Base-by-base conservation (phyloP, 1,284 basidiomycete species). In the Pisolithus thermaeus region DNA sequence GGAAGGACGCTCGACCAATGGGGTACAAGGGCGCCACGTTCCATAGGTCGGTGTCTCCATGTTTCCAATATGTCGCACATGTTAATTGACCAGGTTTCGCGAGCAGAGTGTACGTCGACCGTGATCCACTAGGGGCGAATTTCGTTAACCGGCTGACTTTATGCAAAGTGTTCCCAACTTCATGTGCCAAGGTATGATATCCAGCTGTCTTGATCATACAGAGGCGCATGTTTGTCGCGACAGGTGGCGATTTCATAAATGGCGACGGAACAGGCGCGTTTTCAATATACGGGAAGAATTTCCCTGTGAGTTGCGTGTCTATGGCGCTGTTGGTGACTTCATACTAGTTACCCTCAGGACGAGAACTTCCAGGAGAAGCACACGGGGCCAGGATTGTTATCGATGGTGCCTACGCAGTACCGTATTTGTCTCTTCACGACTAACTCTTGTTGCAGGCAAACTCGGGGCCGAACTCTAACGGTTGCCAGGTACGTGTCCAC, bases 361-460 rank as follows among this genome's bases (percentile, higher is more conserved):
- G 96, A 99, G 74, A 97, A 94, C 69, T 99, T 99, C 63, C 76
- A 79, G 47, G 80, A 94, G 61, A 95, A 95, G 67, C 96, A 99
- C 66, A 84, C 80, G 0, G 86, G 78, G 0, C 84, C 92, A 2
- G 92, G 92, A 0, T 71, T 95, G 32, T 71, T 95, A 11, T 92
- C 90, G 20, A 95, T 95, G 92, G 90, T 84, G 58, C 47, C 74
- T 52, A 18, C 5, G 28, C 27, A 16, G 25, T 6, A 30, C 30
- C 22, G 35, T 32, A 22, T 35, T 39, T 42, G 37, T 35, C 49
- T 47, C 46, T 14, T 23, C 22, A n/a, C 20, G 44, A 5, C 47
- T 45, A 18, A 52, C 22, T 25, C 37, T 6, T 52, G 23, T 18
- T 48, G 14, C 59, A 94, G 92, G 93, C 93, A 1, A 97, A 97